Percentiles rank a stretch among this genome's conserved stretches.
Evolutionary conservation across 2,329 filamentous ascomycete genomes (phyloP).

Genomic region (Tympanopsis confertula): DNA sequence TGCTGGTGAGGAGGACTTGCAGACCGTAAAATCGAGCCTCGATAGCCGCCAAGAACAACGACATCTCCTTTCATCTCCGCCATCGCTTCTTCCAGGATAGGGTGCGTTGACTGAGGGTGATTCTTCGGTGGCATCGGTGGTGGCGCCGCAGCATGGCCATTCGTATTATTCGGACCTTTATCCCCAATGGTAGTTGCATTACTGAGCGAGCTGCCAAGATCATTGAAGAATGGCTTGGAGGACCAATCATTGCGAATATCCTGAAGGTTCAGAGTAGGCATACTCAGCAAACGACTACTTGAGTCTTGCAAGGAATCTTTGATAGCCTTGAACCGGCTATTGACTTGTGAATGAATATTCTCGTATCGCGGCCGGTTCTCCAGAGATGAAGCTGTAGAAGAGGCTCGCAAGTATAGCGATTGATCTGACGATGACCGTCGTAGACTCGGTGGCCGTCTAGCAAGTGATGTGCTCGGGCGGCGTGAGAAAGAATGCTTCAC

Average conservation of each 20-base stretch:
- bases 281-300: conserved; percentile 58
- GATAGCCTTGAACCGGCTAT: conserved; percentile 80
- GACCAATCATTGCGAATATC: conserved; percentile 10
- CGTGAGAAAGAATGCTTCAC: conserved; percentile 9
- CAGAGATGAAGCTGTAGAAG: conserved; percentile 70
- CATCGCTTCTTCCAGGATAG: conserved; percentile 37
- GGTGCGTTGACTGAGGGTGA: conserved; percentile 27
- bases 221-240: conserved; percentile 4
- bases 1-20: conserved; percentile 74
- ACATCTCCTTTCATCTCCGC: conserved; percentile 70
- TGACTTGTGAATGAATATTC: conserved; percentile 72
- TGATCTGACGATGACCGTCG: conserved; percentile 64
- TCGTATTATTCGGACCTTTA: no score
- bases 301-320: conserved; percentile 79
- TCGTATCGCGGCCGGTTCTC: conserved; percentile 76
- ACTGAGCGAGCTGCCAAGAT: neutral
- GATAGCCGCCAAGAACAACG: conserved; percentile 79
- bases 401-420: conserved; percentile 62
- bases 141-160: conserved; percentile 3
- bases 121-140: conserved; percentile 8
- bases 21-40: conserved; percentile 79
- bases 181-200: neutral
- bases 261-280: conserved; percentile 32
- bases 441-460: conserved; percentile 24
- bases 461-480: conserved; percentile 5